Conservation (phyloP, 163 green algal species). For the Smithsoniella earleae region DNA sequence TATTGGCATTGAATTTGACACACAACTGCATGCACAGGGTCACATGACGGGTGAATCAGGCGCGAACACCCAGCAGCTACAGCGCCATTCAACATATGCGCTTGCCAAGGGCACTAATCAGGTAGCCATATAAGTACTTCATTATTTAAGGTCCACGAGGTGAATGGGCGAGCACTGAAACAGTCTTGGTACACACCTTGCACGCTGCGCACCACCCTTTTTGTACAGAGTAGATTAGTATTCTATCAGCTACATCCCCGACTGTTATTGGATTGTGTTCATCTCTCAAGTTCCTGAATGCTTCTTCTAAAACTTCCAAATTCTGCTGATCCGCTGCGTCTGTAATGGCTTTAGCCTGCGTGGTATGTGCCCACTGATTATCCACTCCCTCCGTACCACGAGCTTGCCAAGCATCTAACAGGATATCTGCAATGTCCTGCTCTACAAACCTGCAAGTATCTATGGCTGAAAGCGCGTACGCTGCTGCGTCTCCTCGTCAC, state of each 20-base stretch:
- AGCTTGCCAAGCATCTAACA: conserved; percentile 22
- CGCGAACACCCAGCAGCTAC: too few species aligned
- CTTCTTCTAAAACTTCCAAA: neutral
- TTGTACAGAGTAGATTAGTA: conserved; percentile 26
- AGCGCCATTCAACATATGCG: too few species aligned
- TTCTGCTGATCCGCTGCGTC: conserved; percentile 24
- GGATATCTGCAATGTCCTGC: conserved; percentile 27
- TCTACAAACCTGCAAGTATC: conserved; percentile 16
- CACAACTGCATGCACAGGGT: neutral
- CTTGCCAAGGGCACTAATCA: too few species aligned
- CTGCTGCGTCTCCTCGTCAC: too few species aligned
- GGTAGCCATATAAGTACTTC: too few species aligned
- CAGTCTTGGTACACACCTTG: conserved; percentile 3
- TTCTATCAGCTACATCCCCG: conserved; percentile 23
- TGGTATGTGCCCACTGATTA: too few species aligned
- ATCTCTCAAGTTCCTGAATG: neutral
- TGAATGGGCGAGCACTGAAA: neutral
- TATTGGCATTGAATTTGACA: conserved; percentile 28
- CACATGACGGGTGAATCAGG: too few species aligned
- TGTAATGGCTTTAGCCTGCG: too few species aligned
- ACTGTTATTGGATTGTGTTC: neutral
- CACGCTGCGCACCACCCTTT: conserved; percentile 23
- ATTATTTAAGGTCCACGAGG: too few species aligned
- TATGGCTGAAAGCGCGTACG: neutral
- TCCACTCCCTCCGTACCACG: neutral